These are phyloP conservation scores for Hypericum perforatum DNA, from an alignment of 345 rosid species.

Conservation along the genomic window DNA sequence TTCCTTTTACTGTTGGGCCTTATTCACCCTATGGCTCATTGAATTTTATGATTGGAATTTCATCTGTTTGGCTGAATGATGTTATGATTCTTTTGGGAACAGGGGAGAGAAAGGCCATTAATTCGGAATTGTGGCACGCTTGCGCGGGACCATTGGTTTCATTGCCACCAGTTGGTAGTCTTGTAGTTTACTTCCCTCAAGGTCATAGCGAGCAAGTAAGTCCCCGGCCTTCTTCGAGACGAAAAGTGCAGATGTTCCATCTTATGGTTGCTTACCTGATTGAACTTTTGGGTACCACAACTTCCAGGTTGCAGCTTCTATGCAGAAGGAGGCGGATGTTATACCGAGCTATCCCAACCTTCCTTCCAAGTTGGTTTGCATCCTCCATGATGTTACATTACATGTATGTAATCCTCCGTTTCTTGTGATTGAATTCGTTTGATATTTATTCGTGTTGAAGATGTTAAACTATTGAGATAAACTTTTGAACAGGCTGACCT, in stretches of 20 bases:
- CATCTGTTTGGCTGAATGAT: not conserved
- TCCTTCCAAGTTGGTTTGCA: constrained; percentile 59
- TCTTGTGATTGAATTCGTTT: not conserved
- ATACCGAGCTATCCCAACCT: constrained; percentile 73
- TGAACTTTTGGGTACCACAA: not conserved
- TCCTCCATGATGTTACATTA: constrained; percentile 57
- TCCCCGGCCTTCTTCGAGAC: constrained; percentile 11
- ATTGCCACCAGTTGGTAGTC: constrained; percentile 87
- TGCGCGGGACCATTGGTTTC: constrained; percentile 96
- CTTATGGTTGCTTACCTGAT: constrained; percentile 11
- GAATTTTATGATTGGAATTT: too few relatives aligned
- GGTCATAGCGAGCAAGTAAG: constrained; percentile 95
- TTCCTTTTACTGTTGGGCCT: not conserved
- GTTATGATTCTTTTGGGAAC: constrained; percentile 10
- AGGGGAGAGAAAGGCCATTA: constrained; percentile 80
- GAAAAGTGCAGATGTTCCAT: constrained; percentile 3
- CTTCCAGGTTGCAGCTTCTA: constrained; percentile 66
- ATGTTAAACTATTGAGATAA: not conserved
- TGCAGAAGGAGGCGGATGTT: constrained; percentile 62
- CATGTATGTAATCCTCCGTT: constrained; percentile 37
- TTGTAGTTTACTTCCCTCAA: constrained; percentile 94
- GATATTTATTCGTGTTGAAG: too few relatives aligned
- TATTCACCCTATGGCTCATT: not conserved
- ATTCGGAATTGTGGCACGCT: constrained; percentile 95
- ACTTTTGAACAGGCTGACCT: constrained; percentile 47